phyloP scores from a whole-genome alignment of 2,329 filamentous ascomycete species.

The Botryotinia globosa region DNA sequence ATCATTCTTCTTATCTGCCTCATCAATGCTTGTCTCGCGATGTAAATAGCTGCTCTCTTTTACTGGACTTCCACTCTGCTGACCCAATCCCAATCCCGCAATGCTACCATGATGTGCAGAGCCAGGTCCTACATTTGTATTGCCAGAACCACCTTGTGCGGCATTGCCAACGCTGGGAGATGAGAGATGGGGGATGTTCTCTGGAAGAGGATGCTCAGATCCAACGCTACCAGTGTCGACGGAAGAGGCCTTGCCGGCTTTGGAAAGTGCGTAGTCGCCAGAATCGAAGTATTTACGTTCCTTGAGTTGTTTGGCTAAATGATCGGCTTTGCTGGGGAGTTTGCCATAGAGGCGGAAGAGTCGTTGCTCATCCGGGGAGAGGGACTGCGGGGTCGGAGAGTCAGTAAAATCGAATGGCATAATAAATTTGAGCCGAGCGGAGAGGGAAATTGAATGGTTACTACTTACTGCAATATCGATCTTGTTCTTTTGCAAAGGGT shows the following conservation, averaged over 20 bases:
- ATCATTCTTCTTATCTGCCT: constrained; percentile 47
- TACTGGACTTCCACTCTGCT: constrained; percentile 71
- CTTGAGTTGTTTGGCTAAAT: constrained; percentile 97
- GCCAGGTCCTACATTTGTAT: constrained; percentile 40
- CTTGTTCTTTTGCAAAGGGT: constrained; percentile 98
- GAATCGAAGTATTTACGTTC: constrained; percentile 99
- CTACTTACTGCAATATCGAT: constrained; percentile 85
- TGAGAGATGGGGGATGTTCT: constrained; percentile 89
- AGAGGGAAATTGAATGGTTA: not conserved
- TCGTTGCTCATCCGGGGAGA: constrained; percentile 92
- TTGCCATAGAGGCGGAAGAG: constrained; percentile 98
- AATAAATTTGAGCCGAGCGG: not conserved
- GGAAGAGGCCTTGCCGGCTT: constrained; percentile 93
- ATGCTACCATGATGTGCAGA: constrained; percentile 32
- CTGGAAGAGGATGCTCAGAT: constrained; percentile 88
- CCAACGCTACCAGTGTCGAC: constrained; percentile 92
- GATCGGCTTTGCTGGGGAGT: constrained; percentile 91
- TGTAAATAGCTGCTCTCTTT: constrained; percentile 90
- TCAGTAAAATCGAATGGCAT: constrained; percentile 6
- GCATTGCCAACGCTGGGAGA: constrained; percentile 51
- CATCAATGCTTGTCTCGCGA: constrained; percentile 71
- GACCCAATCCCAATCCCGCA: constrained; percentile 46
- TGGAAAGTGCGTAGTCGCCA: constrained; percentile 92
- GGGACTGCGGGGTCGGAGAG: constrained; percentile 56
- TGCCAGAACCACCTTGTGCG: constrained; percentile 44